These are phyloP conservation scores for Suhomyces taliae DNA, from an alignment of 1,139 yeast species.

Conservation along the genomic window DNA sequence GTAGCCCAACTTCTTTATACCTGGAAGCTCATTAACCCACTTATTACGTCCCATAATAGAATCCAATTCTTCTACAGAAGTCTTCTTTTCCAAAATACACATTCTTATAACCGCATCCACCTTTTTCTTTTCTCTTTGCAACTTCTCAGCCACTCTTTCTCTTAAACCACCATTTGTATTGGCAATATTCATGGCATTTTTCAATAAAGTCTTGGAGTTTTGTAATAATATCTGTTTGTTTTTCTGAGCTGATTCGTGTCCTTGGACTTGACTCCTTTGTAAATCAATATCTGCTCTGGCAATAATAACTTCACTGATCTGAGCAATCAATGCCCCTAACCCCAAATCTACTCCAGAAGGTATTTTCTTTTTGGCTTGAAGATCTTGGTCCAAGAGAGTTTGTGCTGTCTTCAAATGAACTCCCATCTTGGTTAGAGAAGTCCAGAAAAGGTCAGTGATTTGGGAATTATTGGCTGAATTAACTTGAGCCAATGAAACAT, in stretches of 20 bases:
- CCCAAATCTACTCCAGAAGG: constrained; percentile 24
- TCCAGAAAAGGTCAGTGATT: constrained; percentile 32
- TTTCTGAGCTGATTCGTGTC: constrained; percentile 29
- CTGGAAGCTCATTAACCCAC: constrained; percentile 34
- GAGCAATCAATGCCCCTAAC: constrained; percentile 39
- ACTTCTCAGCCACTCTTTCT: constrained; percentile 46
- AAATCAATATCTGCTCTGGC: constrained; percentile 55
- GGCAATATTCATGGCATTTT: constrained; percentile 48
- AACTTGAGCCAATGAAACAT: constrained; percentile 18
- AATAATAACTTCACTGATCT: constrained; percentile 43
- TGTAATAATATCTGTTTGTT: constrained; percentile 30
- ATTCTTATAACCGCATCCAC: constrained; percentile 48
- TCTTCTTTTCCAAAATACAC: constrained; percentile 46
- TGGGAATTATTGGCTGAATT: constrained; percentile 10
- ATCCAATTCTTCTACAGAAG: constrained; percentile 35
- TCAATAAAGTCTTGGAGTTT: constrained; percentile 44
- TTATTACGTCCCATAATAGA: constrained; percentile 32
- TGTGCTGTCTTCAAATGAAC: constrained; percentile 40
- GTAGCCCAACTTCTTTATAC: constrained; percentile 28
- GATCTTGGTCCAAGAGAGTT: constrained; percentile 25
- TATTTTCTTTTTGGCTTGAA: constrained; percentile 19
- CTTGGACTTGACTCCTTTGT: constrained; percentile 41
- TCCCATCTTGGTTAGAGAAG: constrained; percentile 38
- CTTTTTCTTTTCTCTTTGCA: constrained; percentile 41
- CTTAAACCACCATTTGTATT: constrained; percentile 51